Base-by-base conservation (phyloP, 441 rosid species). In the Gossypium gossypioides region DNA sequence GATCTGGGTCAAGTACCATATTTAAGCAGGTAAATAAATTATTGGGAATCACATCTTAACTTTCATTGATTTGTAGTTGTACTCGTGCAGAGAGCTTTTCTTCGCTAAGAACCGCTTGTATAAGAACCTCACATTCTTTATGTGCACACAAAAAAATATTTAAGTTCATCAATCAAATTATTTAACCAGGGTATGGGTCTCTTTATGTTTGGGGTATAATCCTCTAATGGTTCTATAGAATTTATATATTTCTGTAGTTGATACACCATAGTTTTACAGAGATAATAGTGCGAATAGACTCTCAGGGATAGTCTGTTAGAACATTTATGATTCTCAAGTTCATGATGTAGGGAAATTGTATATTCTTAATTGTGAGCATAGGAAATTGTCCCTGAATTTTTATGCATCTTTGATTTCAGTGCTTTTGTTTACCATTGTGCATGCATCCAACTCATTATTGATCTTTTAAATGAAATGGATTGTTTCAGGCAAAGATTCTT, bases 1-100 rank as follows among this genome's bases (percentile, higher is more conserved):
- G 95, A 76, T 91, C 97, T 75, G 99, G 99, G 68, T 89, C 99
- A 7, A 92, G 99, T 72, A 95, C 97, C 10, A 87, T 95, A 75
- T 95, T 92, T 81, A 95, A 95, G 84, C 97, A 92, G 97, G 99
- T 88, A 73, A 60, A 50, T 52, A 25, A 40, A 40, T 15, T 61
- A 55, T 67, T 74, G 65, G 68, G 74, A 68, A 60, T 58, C 55
- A 3, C 68, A 66, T 46, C 13, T 54, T 51, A 22, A 21, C 21
- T 37, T 52, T 64, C 59, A 12, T 56, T 52, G 3, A 2, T 50
- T 54, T 68, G 4, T 61, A 34, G 18, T 44, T 58, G 12, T 52
- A 29, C 46, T 72, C 22, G 21, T 46, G 59, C 55, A 15, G 50
- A 62, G 59, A 19, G n/a, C 9, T 48, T 67, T 55, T 48, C 27